Evolutionary conservation across 2,329 filamentous ascomycete species (phyloP).

Genomic region (Ascochyta viciae-villosae): DNA sequence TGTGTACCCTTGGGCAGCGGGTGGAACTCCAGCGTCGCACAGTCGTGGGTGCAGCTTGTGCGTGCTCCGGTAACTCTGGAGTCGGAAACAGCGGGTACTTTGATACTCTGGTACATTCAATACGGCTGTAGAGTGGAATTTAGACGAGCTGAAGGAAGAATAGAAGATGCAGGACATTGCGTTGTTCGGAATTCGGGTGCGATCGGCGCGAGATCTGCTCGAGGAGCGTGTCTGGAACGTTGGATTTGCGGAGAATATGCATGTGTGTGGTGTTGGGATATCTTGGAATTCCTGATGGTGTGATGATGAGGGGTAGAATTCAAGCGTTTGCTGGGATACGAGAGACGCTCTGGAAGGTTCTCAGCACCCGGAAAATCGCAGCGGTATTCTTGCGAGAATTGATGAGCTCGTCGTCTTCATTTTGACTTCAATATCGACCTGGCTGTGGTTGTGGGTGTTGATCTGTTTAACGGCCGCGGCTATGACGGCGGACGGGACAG

Average conservation of each 20-base stretch:
- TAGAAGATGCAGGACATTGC: background rate
- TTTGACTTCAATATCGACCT: background rate
- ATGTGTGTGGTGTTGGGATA: conserved; percentile 10
- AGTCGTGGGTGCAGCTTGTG: conserved; percentile 1
- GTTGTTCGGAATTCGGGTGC: conserved; percentile 20
- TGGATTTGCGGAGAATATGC: conserved; percentile 30
- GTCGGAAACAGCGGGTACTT: background rate
- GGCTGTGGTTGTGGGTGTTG: conserved; percentile 5
- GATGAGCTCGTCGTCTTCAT: background rate
- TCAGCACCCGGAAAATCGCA: background rate
- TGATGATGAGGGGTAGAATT: conserved; percentile 28
- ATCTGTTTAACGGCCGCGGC: conserved; percentile 31
- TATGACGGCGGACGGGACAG: conserved; percentile 27
- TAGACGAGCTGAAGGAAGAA: background rate
- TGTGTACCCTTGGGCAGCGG: too few relatives aligned
- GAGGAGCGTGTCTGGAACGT: conserved; percentile 33
- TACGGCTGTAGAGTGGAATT: background rate
- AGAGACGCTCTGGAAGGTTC: background rate
- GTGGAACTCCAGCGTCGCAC: background rate
- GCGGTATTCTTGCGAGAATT: background rate
- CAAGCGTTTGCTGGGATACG: background rate
- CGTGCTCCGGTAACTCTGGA: background rate
- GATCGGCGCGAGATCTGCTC: conserved; percentile 36
- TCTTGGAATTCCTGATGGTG: conserved; percentile 20
- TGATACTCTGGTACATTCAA: background rate